phyloP scores from a whole-genome alignment of 106 monocot genomes.

The Amphibolis antarctica region DNA sequence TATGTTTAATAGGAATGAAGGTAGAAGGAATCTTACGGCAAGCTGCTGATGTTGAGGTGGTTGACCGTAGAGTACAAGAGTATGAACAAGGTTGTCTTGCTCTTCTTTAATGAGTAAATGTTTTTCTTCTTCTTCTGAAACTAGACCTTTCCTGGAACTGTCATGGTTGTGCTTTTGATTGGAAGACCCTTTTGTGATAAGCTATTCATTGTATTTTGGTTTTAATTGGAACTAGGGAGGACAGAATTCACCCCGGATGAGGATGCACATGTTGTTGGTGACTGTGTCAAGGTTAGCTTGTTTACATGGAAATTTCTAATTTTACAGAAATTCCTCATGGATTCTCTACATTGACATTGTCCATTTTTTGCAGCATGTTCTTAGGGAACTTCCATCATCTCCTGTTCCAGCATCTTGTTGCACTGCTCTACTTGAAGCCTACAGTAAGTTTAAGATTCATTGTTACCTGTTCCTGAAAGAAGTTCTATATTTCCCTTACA shows the following conservation, averaged over 20 bases:
- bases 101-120: not conserved
- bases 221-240: constrained; percentile 44
- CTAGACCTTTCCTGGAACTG: not conserved
- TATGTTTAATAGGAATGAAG: constrained; percentile 44
- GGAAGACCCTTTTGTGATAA: not conserved
- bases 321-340: not conserved
- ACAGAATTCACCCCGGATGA: constrained; percentile 78
- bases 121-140: not conserved
- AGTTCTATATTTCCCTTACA: not conserved
- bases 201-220: not conserved
- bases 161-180: not conserved
- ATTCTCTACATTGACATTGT: constrained; percentile 1
- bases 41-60: constrained; percentile 97
- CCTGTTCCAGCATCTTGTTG: constrained; percentile 98
- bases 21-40: constrained; percentile 93
- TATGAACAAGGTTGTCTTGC: constrained; percentile 80
- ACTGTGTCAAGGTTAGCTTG: constrained; percentile 74
- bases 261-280: constrained; percentile 97
- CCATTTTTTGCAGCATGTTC: constrained; percentile 65
- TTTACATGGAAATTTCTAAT: no score
- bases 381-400: constrained; percentile 93
- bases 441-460: constrained; percentile 38
- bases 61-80: constrained; percentile 78
- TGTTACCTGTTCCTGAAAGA: no score
- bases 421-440: constrained; percentile 88